Evolutionary conservation across 176 grass and related monocot species (phyloP).

Genomic region (Saccharum officinarum): DNA sequence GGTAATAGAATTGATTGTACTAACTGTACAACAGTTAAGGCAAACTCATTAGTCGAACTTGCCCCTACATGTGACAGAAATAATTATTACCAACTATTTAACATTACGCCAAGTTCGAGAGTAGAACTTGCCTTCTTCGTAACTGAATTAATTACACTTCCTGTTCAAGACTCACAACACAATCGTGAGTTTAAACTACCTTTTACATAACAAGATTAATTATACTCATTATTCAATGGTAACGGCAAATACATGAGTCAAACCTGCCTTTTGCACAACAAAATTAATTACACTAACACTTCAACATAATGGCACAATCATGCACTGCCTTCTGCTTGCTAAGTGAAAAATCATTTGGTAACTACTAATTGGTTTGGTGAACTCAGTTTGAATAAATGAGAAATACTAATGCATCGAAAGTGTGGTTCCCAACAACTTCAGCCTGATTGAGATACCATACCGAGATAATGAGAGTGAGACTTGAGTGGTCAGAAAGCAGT

Average conservation of each 20-base stretch:
- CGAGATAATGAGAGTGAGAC: not conserved
- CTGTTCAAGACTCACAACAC: not conserved
- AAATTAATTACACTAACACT: not conserved
- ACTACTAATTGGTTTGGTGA: not conserved
- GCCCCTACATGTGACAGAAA: not conserved
- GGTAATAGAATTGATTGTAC: not conserved
- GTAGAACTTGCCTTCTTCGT: not conserved
- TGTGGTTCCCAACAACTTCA: not conserved
- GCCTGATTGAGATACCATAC: not conserved
- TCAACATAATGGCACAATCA: not conserved
- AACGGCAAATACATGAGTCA: not conserved
- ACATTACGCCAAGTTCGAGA: rapidly evolving
- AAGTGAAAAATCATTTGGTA: not conserved
- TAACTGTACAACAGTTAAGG: not conserved
- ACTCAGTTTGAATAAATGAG: not conserved
- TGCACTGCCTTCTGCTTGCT: not conserved
- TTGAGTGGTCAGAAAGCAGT: not conserved
- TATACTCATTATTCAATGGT: not conserved
- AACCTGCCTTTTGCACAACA: not conserved
- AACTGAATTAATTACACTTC: not conserved
- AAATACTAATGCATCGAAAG: not conserved
- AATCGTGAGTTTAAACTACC: not conserved
- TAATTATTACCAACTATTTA: not conserved
- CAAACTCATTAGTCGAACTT: not conserved
- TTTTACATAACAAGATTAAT: not conserved